Percentiles rank a stretch among this genome's conserved stretches.
phyloP scores from a whole-genome alignment of 768 basidiomycete species.

The Pleurotus citrinopileatus region DNA sequence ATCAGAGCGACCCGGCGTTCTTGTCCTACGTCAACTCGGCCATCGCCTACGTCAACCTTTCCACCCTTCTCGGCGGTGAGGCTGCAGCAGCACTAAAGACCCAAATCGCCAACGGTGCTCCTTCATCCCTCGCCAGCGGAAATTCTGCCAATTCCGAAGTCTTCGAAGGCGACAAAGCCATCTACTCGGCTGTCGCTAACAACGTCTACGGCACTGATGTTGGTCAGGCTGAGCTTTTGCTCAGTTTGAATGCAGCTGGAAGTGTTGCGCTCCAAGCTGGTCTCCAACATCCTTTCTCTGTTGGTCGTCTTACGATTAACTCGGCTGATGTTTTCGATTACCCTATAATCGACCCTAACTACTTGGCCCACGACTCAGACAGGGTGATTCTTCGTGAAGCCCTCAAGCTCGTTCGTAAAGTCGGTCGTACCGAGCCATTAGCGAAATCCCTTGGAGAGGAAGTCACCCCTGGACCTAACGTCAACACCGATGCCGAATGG shows the following conservation, averaged over 20 bases:
- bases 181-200: slow-evolving; percentile 43
- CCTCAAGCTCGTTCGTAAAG: slow-evolving; percentile 55
- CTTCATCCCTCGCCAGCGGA: slow-evolving; percentile 40
- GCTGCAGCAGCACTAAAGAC: slow-evolving; percentile 29
- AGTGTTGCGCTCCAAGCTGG: slow-evolving; percentile 59
- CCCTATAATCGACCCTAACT: slow-evolving; percentile 64
- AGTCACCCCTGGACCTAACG: slow-evolving; percentile 43
- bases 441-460: slow-evolving; percentile 41
- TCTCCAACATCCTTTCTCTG: slow-evolving; percentile 60
- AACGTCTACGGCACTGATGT: slow-evolving; percentile 36
- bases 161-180: slow-evolving; percentile 51
- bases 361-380: slow-evolving; percentile 53
- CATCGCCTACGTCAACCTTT: slow-evolving; percentile 46
- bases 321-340: slow-evolving; percentile 55
- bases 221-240: slow-evolving; percentile 57
- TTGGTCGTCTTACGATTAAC: slow-evolving; percentile 63
- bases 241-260: slow-evolving; percentile 33
- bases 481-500: slow-evolving; percentile 54
- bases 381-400: slow-evolving; percentile 51
- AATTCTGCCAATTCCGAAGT: slow-evolving; percentile 34
- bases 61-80: slow-evolving; percentile 33
- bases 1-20: slow-evolving; percentile 22
- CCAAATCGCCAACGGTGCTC: slow-evolving; percentile 26
- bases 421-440: slow-evolving; percentile 53
- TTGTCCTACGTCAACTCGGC: slow-evolving; percentile 52